Conservation (phyloP, 495 filamentous ascomycete genomes). For the Aspergillus wentii region DNA sequence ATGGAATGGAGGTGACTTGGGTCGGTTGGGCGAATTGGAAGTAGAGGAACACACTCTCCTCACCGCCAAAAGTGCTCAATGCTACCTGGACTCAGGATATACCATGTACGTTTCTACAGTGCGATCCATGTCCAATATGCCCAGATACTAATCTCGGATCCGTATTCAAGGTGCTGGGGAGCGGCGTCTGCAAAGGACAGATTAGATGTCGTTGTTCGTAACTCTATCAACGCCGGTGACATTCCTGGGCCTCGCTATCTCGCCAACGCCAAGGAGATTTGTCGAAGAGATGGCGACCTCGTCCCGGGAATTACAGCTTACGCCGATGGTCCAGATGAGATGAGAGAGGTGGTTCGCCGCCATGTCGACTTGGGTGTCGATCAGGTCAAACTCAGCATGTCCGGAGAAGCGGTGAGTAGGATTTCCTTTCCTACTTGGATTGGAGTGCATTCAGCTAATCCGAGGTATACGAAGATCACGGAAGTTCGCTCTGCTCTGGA, state of each 20-base stretch:
- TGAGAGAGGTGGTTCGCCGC: slow-evolving; percentile 36
- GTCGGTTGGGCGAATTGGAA: slow-evolving; percentile 30
- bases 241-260: slow-evolving; percentile 45
- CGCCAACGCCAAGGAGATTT: slow-evolving; percentile 46
- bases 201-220: slow-evolving; percentile 43
- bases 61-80: slow-evolving; percentile 36
- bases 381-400: slow-evolving; percentile 47
- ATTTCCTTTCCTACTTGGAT: neutral
- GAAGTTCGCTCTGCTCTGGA: slow-evolving; percentile 40
- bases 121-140: no score
- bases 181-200: slow-evolving; percentile 44
- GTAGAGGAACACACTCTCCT: slow-evolving; percentile 46
- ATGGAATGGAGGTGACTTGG: slow-evolving; percentile 42
- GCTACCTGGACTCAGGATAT: slow-evolving; percentile 41
- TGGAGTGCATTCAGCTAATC: neutral
- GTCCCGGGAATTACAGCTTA: slow-evolving; percentile 43
- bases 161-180: slow-evolving; percentile 45
- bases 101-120: slow-evolving; percentile 45
- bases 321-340: slow-evolving; percentile 38
- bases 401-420: slow-evolving; percentile 33
- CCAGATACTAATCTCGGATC: no score
- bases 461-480: slow-evolving; percentile 6
- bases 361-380: slow-evolving; percentile 41
- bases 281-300: slow-evolving; percentile 36
- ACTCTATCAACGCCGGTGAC: slow-evolving; percentile 48